Evolutionary conservation across 2,329 filamentous ascomycete species (phyloP), one percentile per base, ranked within the genome.

Genomic region (Aspergillus latus): DNA sequence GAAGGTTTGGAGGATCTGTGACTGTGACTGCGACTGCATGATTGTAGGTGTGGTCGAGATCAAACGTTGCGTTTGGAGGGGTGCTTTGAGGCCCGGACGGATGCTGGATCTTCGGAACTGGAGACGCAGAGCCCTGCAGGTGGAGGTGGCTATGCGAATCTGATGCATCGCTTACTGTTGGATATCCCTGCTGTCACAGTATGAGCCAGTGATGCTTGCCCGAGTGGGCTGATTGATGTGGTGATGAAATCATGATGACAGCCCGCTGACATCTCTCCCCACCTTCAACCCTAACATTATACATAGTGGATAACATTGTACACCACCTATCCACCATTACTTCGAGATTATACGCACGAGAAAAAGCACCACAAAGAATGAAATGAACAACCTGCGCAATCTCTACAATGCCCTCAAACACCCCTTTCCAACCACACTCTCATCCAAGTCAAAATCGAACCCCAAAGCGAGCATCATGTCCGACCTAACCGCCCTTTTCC

Each of bases 401-500:
- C 50, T 52, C 21, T 46, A 46, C 42, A 47, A 46, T 32, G 11
- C 15, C 39, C n/a, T 51, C 13, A 40, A 36, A 21, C n/a, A 32
- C 44, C 32, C 36, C 15, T 34, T n/a, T 21, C 11, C 28, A 48
- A 48, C 26, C 45, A 9, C 26, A 9, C 30, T 21, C 8, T 13
- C 32, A 48, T 1, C 5, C n/a, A 36, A 13, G 16, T 2, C 28
- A 21, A 39, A 15, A 29, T 40, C 49, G 26, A 48, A 45, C 39
- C 9, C 28, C 29, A 50, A 47, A 54, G 15, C 34, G 10, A 36
- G 15, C 43, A 29, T 28, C 16, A 71, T 71, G 68, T 49, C 66
- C 29, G 62, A 67, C 42, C 60, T 76, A 40, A 65, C 72, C 54
- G 66, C 70, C 26, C 60, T 73, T 11, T 67, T 76, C 47, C 67